Base-by-base conservation (phyloP, 2,329 filamentous ascomycete genomes). In the Aureobasidium sp. region DNA sequence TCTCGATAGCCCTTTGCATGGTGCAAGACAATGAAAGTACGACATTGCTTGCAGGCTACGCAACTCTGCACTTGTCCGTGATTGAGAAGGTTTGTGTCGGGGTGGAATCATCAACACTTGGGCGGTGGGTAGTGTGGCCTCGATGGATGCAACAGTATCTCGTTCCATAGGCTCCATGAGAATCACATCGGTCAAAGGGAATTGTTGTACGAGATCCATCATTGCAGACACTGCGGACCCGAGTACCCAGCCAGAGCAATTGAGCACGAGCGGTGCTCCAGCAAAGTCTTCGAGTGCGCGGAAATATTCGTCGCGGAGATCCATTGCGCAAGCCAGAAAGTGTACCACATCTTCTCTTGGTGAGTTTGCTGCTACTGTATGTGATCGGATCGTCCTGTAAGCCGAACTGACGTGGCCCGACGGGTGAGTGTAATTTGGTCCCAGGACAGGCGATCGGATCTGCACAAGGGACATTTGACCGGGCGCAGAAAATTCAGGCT, bases 11-110 rank as follows among this genome's bases (percentile, higher is more conserved):
- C 34, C 51, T 24, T 67, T 44, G 50, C 58, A 56, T 57, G 37
- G 47, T 55, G 60, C 45, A 6, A 50, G 6, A 5, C 42, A 59
- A 63, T 91, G 88, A 62, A 91, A 88, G 61, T 90, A 91, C 0
- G 86, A 84, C 76, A 89, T 83, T n/a, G 77, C 80, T 60, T 90
- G 85, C 84, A 91, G 89, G 5, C 78, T 77, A 47, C 85, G 74
- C 2, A 88, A 68, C 56, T 90, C 82, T 0, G 79, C 75, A 0
- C 85, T 77, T 8, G 83, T 86, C 32, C 83, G 74, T 3, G 77
- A 71, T 1, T 74, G 74, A 35, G 73, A 73, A 35, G 81, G 77
- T n/a, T 74, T 74, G 7, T 75, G 67, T 59, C 83, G 78, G 1
- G 84, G 83, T 4, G 83, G 78, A 4, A 89, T 69, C 4, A 70